Conservation (phyloP, 2,329 filamentous ascomycete genomes). For the Metarhizium humberi region DNA sequence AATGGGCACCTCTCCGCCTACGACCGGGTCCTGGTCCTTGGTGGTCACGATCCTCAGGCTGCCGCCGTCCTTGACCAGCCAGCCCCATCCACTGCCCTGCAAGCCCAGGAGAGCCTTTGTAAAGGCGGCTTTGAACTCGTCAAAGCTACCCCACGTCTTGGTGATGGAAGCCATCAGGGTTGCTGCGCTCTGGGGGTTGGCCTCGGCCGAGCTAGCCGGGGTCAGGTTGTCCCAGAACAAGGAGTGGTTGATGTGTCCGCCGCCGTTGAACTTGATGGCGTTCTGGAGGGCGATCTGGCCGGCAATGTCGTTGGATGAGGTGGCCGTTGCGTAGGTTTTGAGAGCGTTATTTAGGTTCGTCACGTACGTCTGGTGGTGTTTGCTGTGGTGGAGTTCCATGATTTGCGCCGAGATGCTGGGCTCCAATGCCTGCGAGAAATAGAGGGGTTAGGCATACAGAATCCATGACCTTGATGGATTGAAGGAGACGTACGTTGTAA, state of each 20-base stretch:
- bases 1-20: slow-evolving; percentile 55
- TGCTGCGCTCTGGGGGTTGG: slow-evolving; percentile 40
- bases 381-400: slow-evolving; percentile 73
- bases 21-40: slow-evolving; percentile 78
- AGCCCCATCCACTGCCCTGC: slow-evolving; percentile 83
- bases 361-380: slow-evolving; percentile 73
- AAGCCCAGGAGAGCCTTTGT: slow-evolving; percentile 56
- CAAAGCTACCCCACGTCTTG: slow-evolving; percentile 58
- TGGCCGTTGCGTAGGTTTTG: slow-evolving; percentile 47
- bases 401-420: slow-evolving; percentile 68
- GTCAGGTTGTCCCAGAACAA: slow-evolving; percentile 85
- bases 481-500: slow-evolving; percentile 50
- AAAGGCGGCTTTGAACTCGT: slow-evolving; percentile 58
- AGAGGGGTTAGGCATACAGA: slow-evolving; percentile 36
- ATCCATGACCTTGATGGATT: slow-evolving; percentile 5
- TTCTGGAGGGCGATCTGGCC: slow-evolving; percentile 58
- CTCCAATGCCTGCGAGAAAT: slow-evolving; percentile 50
- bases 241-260: slow-evolving; percentile 87
- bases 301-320: slow-evolving; percentile 47
- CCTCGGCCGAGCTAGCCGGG: slow-evolving; percentile 47
- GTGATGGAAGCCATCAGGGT: slow-evolving; percentile 52
- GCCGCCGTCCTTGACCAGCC: slow-evolving; percentile 60
- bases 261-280: slow-evolving; percentile 78
- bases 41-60: slow-evolving; percentile 65
- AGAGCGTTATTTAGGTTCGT: slow-evolving; percentile 64